Evolutionary conservation across 352 stramenopile species (phyloP).

Genomic region (Pythium volutum): DNA sequence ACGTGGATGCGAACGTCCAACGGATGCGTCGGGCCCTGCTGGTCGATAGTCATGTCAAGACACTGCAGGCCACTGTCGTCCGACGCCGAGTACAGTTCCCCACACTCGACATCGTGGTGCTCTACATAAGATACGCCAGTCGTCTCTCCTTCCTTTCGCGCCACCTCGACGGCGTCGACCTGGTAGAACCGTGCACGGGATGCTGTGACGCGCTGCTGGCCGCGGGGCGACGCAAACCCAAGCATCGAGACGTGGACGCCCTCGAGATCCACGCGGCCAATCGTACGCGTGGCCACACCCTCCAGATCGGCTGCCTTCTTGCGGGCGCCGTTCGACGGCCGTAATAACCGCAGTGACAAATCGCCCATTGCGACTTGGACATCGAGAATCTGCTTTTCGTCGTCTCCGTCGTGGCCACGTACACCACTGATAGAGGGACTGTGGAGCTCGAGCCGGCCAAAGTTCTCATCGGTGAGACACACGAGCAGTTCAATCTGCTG

Average conservation of each 20-base stretch:
- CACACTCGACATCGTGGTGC: conserved; percentile 30
- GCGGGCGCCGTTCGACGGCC: conserved; percentile 2
- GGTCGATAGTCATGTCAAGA: conserved; percentile 48
- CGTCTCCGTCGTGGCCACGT: conserved; percentile 15
- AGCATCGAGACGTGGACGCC: conserved; percentile 34
- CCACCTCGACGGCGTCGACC: conserved; percentile 31
- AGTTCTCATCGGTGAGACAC: conserved; percentile 66
- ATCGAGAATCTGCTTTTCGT: conserved; percentile 45
- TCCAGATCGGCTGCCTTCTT: conserved; percentile 11
- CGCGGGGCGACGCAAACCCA: conserved; percentile 47
- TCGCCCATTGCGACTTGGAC: conserved; percentile 47
- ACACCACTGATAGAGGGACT: neutral
- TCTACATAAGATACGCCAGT: neutral
- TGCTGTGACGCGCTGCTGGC: conserved; percentile 43
- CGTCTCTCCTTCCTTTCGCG: neutral
- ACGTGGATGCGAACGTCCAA: conserved; percentile 60
- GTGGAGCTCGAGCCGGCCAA: conserved; percentile 28
- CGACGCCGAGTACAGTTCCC: conserved; percentile 31
- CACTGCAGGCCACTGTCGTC: conserved; percentile 18
- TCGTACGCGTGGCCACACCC: conserved; percentile 26
- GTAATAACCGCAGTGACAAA: conserved; percentile 36
- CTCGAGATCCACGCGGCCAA: conserved; percentile 45
- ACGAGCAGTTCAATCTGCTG: conserved; percentile 60
- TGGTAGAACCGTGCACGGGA: conserved; percentile 46
- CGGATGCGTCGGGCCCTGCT: conserved; percentile 20